Conservation (phyloP, 768 basidiomycete species). For the Tricholoma sp. region DNA sequence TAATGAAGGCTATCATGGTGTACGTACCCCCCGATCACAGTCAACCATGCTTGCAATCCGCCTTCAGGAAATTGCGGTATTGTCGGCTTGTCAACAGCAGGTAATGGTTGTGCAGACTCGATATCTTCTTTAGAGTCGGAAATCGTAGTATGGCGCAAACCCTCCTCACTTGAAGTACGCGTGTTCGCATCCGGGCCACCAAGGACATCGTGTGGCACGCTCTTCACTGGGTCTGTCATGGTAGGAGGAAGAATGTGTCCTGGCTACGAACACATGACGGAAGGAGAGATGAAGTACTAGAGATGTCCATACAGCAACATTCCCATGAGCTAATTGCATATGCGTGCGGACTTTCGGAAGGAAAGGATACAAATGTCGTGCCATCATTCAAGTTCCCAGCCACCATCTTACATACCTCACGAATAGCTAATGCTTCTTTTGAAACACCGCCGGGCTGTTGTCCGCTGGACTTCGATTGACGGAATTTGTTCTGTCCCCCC, state of each 20-base stretch:
- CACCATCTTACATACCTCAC: no score
- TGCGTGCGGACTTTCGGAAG: background rate
- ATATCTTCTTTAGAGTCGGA: conserved; percentile 8
- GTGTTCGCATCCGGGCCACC: conserved; percentile 1
- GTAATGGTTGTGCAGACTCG: conserved; percentile 3
- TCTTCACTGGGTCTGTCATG: conserved; percentile 12
- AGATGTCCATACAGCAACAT: conserved; percentile 13
- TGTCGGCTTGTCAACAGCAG: background rate
- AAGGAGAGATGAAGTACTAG: conserved; percentile 16
- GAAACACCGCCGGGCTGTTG: background rate
- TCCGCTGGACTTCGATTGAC: background rate
- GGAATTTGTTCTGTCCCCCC: background rate
- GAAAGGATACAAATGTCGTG: background rate
- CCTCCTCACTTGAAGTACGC: conserved; percentile 8
- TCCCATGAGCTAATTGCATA: conserved; percentile 13
- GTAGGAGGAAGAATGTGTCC: conserved; percentile 11
- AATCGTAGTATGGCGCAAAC: conserved; percentile 5
- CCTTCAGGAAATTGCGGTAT: conserved; percentile 37
- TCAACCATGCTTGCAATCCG: conserved; percentile 39
- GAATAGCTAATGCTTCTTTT: no score
- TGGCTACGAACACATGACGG: conserved; percentile 12
- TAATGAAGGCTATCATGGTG: background rate
- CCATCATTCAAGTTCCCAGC: background rate
- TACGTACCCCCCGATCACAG: conserved; percentile 42
- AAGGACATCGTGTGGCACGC: conserved; percentile 3